A percentile compares a stretch with the other conserved stretches of the same genome.
Conservation (phyloP, 495 filamentous ascomycete species). For the Podospora tetraspora region DNA sequence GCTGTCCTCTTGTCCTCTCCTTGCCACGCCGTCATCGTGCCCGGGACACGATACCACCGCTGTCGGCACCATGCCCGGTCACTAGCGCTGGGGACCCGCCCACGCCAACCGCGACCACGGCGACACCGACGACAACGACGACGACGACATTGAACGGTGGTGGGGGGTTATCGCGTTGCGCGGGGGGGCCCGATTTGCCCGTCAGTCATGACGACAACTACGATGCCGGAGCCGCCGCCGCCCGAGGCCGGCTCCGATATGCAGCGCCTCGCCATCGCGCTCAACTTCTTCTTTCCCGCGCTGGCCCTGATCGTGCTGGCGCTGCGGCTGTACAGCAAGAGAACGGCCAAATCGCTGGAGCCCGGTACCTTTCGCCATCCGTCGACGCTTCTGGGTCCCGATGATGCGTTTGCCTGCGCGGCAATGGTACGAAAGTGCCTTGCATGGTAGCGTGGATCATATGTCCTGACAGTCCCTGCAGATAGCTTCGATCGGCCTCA, state of each 20-base stretch:
- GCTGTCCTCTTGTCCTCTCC: background rate
- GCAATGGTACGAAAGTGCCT: constrained; percentile 3
- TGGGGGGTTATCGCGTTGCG: background rate
- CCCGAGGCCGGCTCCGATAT: background rate
- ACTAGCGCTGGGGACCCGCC: constrained; percentile 1
- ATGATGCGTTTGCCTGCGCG: constrained; percentile 4
- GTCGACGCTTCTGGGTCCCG: constrained; percentile 4
- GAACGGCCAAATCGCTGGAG: background rate
- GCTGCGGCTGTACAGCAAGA: constrained; percentile 8
- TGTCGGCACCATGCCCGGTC: constrained; percentile 1
- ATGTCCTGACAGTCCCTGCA: background rate
- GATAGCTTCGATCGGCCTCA: constrained; percentile 9
- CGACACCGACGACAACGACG: background rate
- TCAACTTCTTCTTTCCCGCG: constrained; percentile 13
- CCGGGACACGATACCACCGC: background rate
- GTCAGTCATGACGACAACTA: background rate
- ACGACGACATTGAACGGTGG: background rate
- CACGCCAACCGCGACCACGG: background rate
- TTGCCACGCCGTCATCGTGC: background rate
- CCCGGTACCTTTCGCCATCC: constrained; percentile 5
- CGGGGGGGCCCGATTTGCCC: background rate
- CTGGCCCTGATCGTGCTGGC: constrained; percentile 10
- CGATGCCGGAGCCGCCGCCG: background rate
- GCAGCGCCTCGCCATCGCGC: constrained; percentile 9
- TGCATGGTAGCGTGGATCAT: background rate